Conservation (phyloP, 176 grass and related monocot genomes). For the Oropetium thomaeum region DNA sequence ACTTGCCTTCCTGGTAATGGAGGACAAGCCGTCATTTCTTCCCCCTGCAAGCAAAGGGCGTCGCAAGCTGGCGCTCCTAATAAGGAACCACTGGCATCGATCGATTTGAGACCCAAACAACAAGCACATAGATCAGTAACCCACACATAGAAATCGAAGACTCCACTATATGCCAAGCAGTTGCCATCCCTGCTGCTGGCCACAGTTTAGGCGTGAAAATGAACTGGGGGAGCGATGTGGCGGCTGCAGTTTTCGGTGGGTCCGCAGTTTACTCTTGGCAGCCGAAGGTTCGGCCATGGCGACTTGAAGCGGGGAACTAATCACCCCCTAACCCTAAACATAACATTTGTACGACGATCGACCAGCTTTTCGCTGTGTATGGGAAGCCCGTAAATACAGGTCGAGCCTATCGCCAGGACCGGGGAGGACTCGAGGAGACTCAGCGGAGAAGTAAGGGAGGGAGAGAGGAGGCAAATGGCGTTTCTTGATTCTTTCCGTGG, state of each 20-base stretch:
- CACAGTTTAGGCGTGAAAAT: too few species aligned
- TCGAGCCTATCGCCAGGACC: not conserved
- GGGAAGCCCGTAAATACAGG: not conserved
- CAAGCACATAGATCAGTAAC: not conserved
- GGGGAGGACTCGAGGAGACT: not conserved
- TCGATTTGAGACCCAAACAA: not conserved
- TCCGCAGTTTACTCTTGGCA: too few species aligned
- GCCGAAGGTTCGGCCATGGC: too few species aligned
- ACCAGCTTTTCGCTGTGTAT: not conserved
- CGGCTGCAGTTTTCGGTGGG: too few species aligned
- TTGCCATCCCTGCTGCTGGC: not conserved
- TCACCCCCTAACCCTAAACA: too few species aligned
- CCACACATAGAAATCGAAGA: not conserved
- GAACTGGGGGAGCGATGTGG: too few species aligned
- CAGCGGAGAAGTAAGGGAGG: not conserved
- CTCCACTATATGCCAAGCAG: not conserved
- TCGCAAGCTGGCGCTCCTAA: not conserved
- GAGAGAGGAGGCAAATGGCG: not conserved
- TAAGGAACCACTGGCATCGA: not conserved
- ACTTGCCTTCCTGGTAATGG: not conserved
- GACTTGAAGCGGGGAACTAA: too few species aligned
- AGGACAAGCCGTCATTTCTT: not conserved
- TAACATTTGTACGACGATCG: not conserved
- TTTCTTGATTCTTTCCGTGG: not conserved
- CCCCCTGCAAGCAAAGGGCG: not conserved